Evolutionary conservation across 768 basidiomycete genomes (phyloP).

Genomic region (Cyclocybe aegerita): DNA sequence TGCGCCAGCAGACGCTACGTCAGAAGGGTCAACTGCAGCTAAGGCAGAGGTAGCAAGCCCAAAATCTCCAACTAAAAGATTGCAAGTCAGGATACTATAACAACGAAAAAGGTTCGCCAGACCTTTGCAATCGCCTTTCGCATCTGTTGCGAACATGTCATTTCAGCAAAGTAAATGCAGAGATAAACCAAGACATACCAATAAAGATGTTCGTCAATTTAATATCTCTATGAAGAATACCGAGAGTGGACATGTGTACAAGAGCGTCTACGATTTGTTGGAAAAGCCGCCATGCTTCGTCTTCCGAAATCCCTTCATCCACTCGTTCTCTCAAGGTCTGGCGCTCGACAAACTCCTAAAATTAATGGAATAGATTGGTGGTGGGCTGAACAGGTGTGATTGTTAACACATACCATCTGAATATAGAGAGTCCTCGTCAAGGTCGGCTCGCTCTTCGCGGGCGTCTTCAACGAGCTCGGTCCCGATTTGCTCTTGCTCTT

Average conservation of each 20-base stretch:
- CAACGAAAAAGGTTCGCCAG: not conserved
- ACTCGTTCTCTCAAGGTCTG: conserved; percentile 90
- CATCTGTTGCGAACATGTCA: conserved; percentile 44
- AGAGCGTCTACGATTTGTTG: conserved; percentile 89
- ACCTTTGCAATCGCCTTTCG: conserved; percentile 84
- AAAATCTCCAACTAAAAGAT: conserved; percentile 78
- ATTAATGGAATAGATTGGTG: not conserved
- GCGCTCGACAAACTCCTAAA: conserved; percentile 84
- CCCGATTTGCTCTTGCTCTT: conserved; percentile 20
- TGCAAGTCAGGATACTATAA: not conserved
- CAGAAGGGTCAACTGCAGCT: conserved; percentile 75
- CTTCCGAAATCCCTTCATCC: conserved; percentile 77
- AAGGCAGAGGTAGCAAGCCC: conserved; percentile 85
- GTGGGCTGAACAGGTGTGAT: not conserved
- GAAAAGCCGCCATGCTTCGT: conserved; percentile 88
- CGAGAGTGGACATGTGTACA: conserved; percentile 82
- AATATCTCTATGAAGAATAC: conserved; percentile 89
- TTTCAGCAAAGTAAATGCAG: conserved; percentile 1
- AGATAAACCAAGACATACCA: conserved; percentile 43
- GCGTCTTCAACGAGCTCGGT: conserved; percentile 16
- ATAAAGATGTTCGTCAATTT: conserved; percentile 95
- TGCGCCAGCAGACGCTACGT: conserved; percentile 47
- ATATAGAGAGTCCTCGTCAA: conserved; percentile 78
- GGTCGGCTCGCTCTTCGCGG: conserved; percentile 21
- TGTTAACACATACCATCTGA: conserved; percentile 70